Conservation (phyloP, 257 asterid species). For the Paulownia fortunei region DNA sequence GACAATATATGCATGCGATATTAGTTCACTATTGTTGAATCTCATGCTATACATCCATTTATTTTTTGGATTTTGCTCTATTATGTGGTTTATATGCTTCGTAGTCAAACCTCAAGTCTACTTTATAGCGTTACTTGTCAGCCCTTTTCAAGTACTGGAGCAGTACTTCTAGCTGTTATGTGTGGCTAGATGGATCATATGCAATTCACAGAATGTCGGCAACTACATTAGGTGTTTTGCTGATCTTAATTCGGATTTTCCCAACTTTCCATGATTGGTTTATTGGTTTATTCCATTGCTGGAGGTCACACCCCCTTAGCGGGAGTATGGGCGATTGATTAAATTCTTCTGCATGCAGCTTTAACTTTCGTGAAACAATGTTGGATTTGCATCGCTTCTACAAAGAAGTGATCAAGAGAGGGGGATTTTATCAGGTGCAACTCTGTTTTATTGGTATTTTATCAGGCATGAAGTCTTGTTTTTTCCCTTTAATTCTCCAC, state of each 20-base stretch:
- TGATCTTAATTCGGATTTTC: background rate
- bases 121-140: background rate
- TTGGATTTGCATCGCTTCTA: conserved; percentile 66
- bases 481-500: background rate
- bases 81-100: background rate
- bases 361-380: conserved; percentile 57
- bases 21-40: background rate
- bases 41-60: background rate
- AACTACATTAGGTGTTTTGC: background rate
- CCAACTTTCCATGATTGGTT: background rate
- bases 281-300: background rate
- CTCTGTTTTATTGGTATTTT: background rate
- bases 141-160: background rate
- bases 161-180: background rate
- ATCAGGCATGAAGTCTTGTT: background rate
- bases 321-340: background rate
- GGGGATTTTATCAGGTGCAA: conserved; percentile 69
- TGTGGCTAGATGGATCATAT: background rate
- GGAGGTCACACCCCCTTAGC: background rate
- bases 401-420: conserved; percentile 64
- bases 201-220: background rate
- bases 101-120: background rate
- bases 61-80: background rate
- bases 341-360: conserved; percentile 45
- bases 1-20: background rate